These are phyloP conservation scores for Colletotrichum sp. DNA, from an alignment of 2,329 filamentous ascomycete species.

Conservation along the genomic window DNA sequence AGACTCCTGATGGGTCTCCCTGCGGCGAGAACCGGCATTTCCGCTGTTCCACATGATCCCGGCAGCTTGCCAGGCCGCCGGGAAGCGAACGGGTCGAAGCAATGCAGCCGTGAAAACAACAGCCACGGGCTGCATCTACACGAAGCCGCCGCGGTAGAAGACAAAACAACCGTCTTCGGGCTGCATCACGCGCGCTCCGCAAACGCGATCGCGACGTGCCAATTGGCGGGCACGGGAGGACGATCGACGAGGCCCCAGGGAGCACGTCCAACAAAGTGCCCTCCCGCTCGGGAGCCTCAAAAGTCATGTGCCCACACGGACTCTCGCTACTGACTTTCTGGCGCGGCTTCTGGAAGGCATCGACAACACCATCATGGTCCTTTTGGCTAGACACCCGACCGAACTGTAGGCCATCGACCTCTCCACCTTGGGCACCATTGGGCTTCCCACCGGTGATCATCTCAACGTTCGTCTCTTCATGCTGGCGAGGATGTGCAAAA, in stretches of 20 bases:
- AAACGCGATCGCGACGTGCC: not conserved
- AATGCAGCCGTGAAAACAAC: not conserved
- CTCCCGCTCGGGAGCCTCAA: not conserved
- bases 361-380: not conserved
- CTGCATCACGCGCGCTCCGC: not conserved
- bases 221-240: not conserved
- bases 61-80: not conserved
- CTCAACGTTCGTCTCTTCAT: conserved; percentile 18
- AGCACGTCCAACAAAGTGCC: not conserved
- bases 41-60: conserved; percentile 14
- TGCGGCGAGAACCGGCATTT: conserved; percentile 16
- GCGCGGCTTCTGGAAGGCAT: conserved; percentile 12
- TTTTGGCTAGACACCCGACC: not conserved
- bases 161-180: not conserved
- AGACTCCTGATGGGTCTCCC: not conserved
- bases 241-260: not conserved
- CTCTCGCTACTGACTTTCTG: not conserved
- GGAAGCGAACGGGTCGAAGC: not conserved
- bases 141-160: not conserved
- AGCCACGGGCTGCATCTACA: not conserved
- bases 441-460: not conserved
- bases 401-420: conserved; percentile 8
- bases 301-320: not conserved
- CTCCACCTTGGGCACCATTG: conserved; percentile 21
- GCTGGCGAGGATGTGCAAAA: not conserved